A percentile compares a stretch with the other conserved stretches of the same genome.
These are phyloP conservation scores for Kwoniella mangroviensis DNA, from an alignment of 768 basidiomycete genomes.

Conservation along the genomic window DNA sequence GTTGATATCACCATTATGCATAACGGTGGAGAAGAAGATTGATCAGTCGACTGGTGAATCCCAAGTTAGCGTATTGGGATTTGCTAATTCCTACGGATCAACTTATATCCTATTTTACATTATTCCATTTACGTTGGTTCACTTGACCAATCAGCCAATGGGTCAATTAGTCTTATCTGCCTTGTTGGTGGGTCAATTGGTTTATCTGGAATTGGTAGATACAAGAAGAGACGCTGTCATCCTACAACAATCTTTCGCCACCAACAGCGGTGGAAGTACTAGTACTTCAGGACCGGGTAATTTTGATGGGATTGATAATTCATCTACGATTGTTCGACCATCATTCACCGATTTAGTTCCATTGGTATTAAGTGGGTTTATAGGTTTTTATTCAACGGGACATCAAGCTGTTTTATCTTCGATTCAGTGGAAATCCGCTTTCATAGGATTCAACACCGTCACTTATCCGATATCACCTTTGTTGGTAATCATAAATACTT, in stretches of 20 bases:
- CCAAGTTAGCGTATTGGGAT: slow-evolving; percentile 69
- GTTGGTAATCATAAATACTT: slow-evolving; percentile 75
- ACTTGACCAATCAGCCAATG: slow-evolving; percentile 73
- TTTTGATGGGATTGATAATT: slow-evolving; percentile 62
- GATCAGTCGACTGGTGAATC: slow-evolving; percentile 42
- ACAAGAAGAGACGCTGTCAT: slow-evolving; percentile 71
- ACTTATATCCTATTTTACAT: slow-evolving; percentile 83
- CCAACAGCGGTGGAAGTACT: slow-evolving; percentile 39
- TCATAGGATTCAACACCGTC: slow-evolving; percentile 73
- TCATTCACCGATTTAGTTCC: slow-evolving; percentile 73
- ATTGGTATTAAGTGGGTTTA: slow-evolving; percentile 74
- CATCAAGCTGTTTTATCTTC: slow-evolving; percentile 88
- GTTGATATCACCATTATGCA: slow-evolving; percentile 74
- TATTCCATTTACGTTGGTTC: slow-evolving; percentile 66
- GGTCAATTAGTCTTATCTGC: slow-evolving; percentile 79
- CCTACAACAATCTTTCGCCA: slow-evolving; percentile 46
- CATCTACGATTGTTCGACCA: slow-evolving; percentile 49
- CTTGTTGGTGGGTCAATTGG: slow-evolving; percentile 69
- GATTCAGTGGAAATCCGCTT: slow-evolving; percentile 94
- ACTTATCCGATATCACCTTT: slow-evolving; percentile 74
- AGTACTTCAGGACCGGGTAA: slow-evolving; percentile 62
- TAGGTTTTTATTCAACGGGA: slow-evolving; percentile 84
- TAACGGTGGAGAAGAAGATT: slow-evolving; percentile 64
- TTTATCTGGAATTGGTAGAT: slow-evolving; percentile 79
- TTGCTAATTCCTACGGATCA: slow-evolving; percentile 86